Evolutionary conservation across 1,139 yeast genomes (phyloP).

Genomic region (Yamadazyma sp.): DNA sequence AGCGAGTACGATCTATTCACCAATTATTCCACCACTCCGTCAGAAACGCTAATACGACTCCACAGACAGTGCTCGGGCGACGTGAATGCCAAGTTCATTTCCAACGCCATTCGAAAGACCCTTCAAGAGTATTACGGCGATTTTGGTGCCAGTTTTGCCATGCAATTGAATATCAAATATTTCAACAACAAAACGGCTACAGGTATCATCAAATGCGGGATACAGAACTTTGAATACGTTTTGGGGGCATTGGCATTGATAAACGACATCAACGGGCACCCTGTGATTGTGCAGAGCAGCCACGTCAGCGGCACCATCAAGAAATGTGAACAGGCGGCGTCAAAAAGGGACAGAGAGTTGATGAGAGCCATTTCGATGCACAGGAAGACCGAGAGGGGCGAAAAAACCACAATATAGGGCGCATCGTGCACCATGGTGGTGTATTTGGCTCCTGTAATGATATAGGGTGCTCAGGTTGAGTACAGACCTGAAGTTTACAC

Average conservation of each 20-base stretch:
- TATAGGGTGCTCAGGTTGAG: too few species aligned
- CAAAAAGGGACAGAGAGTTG: conserved; percentile 41
- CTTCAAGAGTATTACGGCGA: conserved; percentile 73
- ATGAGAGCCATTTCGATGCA: conserved; percentile 20
- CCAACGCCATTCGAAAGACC: conserved; percentile 54
- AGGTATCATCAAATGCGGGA: conserved; percentile 77
- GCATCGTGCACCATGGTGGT: too few species aligned
- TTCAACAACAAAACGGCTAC: conserved; percentile 80
- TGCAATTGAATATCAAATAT: conserved; percentile 68
- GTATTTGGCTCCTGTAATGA: too few species aligned
- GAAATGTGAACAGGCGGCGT: conserved; percentile 72
- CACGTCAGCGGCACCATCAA: conserved; percentile 88
- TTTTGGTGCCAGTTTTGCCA: conserved; percentile 68
- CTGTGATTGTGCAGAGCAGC: conserved; percentile 59
- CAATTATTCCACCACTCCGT: conserved; percentile 26
- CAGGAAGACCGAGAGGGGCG: conserved; percentile 10
- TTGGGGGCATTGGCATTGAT: conserved; percentile 72
- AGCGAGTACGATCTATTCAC: conserved; percentile 17
- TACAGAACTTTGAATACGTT: conserved; percentile 63
- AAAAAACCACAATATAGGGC: conserved; percentile 1
- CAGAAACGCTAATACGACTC: conserved; percentile 41
- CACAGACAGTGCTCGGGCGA: conserved; percentile 51
- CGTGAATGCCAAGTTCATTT: conserved; percentile 46
- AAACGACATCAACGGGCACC: conserved; percentile 49
- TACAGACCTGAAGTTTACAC: too few species aligned